Conservation (phyloP, 768 basidiomycete species). For the Pholiota conissans region DNA sequence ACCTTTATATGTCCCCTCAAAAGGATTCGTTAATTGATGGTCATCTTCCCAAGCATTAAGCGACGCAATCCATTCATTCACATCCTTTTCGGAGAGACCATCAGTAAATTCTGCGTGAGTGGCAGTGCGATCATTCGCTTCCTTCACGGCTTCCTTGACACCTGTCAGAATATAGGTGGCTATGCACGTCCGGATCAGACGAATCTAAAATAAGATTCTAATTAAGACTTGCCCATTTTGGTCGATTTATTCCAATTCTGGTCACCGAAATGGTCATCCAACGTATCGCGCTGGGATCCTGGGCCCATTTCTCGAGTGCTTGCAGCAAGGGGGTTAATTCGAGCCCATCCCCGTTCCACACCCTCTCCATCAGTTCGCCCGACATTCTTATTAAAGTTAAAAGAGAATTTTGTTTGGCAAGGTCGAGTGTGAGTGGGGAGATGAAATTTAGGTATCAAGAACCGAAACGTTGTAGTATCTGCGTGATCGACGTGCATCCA, state of each 20-base stretch:
- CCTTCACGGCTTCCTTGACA: neutral
- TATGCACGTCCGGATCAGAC: neutral
- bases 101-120: neutral
- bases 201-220: neutral
- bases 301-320: slow-evolving; percentile 38
- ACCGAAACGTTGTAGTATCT: slow-evolving; percentile 14
- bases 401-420: slow-evolving; percentile 24
- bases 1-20: neutral
- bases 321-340: slow-evolving; percentile 23
- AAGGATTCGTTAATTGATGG: slow-evolving; percentile 7
- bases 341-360: slow-evolving; percentile 30
- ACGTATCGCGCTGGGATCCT: slow-evolving; percentile 10
- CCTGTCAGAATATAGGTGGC: no score
- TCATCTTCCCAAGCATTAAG: slow-evolving; percentile 10
- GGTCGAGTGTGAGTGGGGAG: slow-evolving; percentile 21
- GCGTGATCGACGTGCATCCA: slow-evolving; percentile 4
- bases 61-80: neutral
- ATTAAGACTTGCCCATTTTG: slow-evolving; percentile 16
- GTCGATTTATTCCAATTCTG: slow-evolving; percentile 28
- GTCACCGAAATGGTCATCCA: slow-evolving; percentile 27
- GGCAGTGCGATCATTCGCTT: neutral
- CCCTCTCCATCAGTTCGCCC: slow-evolving; percentile 36
- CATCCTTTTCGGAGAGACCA: neutral
- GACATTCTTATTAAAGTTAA: slow-evolving; percentile 21
- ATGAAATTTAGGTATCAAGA: slow-evolving; percentile 28